phyloP scores from a whole-genome alignment of 352 stramenopile genomes.

The Globisporangium uncinulatum region DNA sequence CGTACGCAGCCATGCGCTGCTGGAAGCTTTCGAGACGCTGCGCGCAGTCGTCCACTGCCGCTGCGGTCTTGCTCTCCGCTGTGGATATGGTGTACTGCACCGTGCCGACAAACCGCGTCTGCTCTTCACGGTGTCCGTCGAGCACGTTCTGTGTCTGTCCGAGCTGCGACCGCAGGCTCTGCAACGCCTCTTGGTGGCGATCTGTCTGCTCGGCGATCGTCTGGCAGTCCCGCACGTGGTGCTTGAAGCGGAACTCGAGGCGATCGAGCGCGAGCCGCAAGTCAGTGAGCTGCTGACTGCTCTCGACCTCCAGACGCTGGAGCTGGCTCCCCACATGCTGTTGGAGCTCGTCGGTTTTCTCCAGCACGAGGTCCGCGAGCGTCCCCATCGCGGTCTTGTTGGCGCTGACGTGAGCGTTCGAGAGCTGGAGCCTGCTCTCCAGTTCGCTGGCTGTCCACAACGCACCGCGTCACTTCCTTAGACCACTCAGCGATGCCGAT shows the following conservation, averaged over 20 bases:
- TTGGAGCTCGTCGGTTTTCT: constrained; percentile 40
- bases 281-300: constrained; percentile 36
- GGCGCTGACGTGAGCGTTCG: constrained; percentile 28
- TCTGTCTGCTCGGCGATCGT: constrained; percentile 42
- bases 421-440: constrained; percentile 42
- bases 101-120: constrained; percentile 38
- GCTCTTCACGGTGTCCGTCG: constrained; percentile 42
- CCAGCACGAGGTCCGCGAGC: constrained; percentile 36
- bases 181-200: constrained; percentile 33
- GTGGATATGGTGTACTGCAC: constrained; percentile 30
- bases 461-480: background rate
- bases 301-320: constrained; percentile 41
- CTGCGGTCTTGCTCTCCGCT: constrained; percentile 23
- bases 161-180: constrained; percentile 32
- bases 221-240: constrained; percentile 48
- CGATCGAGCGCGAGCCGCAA: constrained; percentile 40
- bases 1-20: constrained; percentile 36
- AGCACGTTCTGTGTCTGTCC: constrained; percentile 33
- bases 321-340: constrained; percentile 31
- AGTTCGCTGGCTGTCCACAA: constrained; percentile 26
- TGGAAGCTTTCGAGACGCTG: constrained; percentile 41
- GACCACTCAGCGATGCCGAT: no score
- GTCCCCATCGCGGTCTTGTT: constrained; percentile 44
- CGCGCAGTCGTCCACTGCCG: constrained; percentile 15
- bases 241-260: constrained; percentile 68